Evolutionary conservation across 495 filamentous ascomycete species (phyloP).

Genomic region (Penicillium ochrochloron): DNA sequence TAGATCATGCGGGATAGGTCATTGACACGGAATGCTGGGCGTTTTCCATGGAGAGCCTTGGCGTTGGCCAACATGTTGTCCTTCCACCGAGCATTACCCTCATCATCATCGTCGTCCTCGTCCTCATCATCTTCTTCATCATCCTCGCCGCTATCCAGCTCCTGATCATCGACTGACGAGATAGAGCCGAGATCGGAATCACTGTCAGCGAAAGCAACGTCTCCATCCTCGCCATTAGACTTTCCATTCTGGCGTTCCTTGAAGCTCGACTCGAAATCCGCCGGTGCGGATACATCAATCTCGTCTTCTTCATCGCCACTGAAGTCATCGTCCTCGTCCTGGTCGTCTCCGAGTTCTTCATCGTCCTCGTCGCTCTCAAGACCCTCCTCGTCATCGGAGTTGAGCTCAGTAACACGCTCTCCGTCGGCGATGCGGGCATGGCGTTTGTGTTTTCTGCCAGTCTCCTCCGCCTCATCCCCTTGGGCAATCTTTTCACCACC

Average conservation of each 20-base stretch:
- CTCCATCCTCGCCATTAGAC: conserved; percentile 56
- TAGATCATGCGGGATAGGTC: conserved; percentile 90
- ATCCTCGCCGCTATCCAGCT: conserved; percentile 62
- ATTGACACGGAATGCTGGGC: conserved; percentile 69
- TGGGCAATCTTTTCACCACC: conserved; percentile 71
- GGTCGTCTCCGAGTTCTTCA: conserved; percentile 27
- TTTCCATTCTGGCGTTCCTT: conserved; percentile 51
- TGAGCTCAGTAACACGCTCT: conserved; percentile 48
- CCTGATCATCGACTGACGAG: conserved; percentile 68
- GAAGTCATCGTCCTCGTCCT: conserved; percentile 37
- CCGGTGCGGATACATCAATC: conserved; percentile 47
- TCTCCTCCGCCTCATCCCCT: conserved; percentile 61
- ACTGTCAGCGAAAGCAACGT: conserved; percentile 88
- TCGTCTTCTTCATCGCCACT: conserved; percentile 43
- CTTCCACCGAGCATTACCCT: conserved; percentile 78
- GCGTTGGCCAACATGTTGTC: conserved; percentile 80
- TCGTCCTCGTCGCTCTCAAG: conserved; percentile 45
- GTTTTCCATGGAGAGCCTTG: conserved; percentile 67
- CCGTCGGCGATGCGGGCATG: conserved; percentile 65
- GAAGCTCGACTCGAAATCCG: conserved; percentile 46
- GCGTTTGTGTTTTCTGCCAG: conserved; percentile 73
- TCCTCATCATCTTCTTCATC: conserved; percentile 66
- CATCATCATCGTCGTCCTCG: conserved; percentile 63
- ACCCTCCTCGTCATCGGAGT: conserved; percentile 52
- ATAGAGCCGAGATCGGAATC: conserved; percentile 94